Evolutionary conservation across 345 rosid genomes (phyloP), one percentile per base, ranked within the genome.

Genomic region (Boechera retrofracta): DNA sequence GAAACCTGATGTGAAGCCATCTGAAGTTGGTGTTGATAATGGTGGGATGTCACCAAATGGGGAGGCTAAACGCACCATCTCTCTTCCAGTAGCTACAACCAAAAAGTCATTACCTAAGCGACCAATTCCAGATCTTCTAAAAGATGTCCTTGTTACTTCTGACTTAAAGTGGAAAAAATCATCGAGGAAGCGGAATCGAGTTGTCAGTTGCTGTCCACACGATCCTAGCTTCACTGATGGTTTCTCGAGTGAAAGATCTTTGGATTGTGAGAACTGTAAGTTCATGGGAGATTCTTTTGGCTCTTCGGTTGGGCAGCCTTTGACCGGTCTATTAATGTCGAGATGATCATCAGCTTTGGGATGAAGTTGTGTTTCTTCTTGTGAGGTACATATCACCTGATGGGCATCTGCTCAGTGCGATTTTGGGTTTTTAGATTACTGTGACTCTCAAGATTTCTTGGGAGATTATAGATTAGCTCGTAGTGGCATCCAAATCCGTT

Each of bases 261-360:
- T 82, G 29, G 92, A 88, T 81, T 80, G 75, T 36, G 94, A 89
- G 69, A 93, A 85, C 80, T 88, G 92, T 83, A 89, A 86, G 76
- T 86, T 78, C 64, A 53, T 75, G 65, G 82, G 87, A 38, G 90
- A 80, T 67, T 69, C 93, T 29, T 89, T 89, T 63, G 76, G 74
- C 54, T 80, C 87, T 62, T 64, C 91, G 36, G 88, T 75, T 18
- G 87, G 79, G 72, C 83, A 85, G 10, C 70, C 85, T 41, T 82
- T 86, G 73, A 74, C 89, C 56, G 85, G 81, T 84, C 72, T 93
- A 85, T 84, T 87, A 42, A 85, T 86, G 93, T 88, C 92, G 64
- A 86, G 95, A 71, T 89, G 88, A 89, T 77, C 59, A 89, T 77
- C 59, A 31, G 48, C 47, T 55, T 67, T 58, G 51, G n/a, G 31